Evolutionary conservation across 2,329 filamentous ascomycete genomes (phyloP).

Genomic region (Botrytis galanthina): DNA sequence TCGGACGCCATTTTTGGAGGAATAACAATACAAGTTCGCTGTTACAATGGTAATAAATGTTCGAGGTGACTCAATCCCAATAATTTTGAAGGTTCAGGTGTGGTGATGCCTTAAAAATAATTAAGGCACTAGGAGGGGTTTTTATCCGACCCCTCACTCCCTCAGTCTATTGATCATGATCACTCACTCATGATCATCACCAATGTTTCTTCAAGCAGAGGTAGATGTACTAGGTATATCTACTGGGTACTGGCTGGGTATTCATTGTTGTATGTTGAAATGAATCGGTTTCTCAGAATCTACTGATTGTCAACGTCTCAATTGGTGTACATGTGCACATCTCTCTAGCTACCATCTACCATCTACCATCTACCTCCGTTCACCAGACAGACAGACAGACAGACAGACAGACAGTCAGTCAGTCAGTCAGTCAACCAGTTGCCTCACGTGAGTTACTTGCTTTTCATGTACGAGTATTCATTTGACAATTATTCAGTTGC

Average conservation of each 20-base stretch:
- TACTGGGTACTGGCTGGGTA: no score
- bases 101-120: background rate
- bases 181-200: background rate
- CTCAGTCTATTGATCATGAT: no score
- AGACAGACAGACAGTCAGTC: no score
- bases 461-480: background rate
- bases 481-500: background rate
- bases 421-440: background rate
- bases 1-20: slow-evolving; percentile 52
- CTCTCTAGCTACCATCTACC: no score
- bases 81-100: slow-evolving; percentile 20
- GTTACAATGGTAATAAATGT: background rate
- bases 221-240: background rate
- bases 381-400: no score
- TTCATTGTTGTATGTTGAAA: background rate
- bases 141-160: background rate
- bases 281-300: background rate
- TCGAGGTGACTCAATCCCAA: slow-evolving; percentile 19
- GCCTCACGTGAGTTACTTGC: background rate
- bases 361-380: background rate
- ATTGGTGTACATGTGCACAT: background rate
- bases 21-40: background rate
- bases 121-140: slow-evolving; percentile 17
- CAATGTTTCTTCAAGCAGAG: background rate
- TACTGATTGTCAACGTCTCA: background rate